Base-by-base conservation (phyloP, 495 filamentous ascomycete genomes). In the Aspergillus sparsus region DNA sequence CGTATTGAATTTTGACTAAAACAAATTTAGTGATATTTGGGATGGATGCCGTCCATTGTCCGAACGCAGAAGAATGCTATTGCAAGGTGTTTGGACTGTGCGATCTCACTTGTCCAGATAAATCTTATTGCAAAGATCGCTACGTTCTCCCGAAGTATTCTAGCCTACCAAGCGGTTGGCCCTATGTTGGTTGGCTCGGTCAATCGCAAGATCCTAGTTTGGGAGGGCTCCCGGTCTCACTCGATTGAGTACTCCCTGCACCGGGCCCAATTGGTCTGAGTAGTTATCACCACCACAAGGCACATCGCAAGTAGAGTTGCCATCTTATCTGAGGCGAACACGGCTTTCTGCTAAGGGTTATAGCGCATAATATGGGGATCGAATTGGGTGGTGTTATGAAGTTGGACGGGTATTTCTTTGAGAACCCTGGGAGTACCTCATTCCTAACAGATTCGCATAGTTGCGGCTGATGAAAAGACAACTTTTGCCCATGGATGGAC, bases 61-160 rank as follows among this genome's bases (percentile, higher is more conserved):
- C 85, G 0, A 68, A 68, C 1, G 80, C 84, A 12, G 67, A 68
- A 31, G 76, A 81, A 33, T 89, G 86, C 63, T 87, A 87, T 60
- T 89, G 86, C 71, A 84, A 85, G 61, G 76, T 84, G 12, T 89
- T 82, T 64, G 85, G 85, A 0, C 61, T 83, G 45, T 89, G 86
- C 68, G 68, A 82, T 62, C 58, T 89, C 6, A 62, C 65, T 13
- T 82, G 81, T 50, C 63, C 67, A 1, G 55, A 62, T 21, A 67
- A 70, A 16, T 69, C 64, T 16, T 62, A 64, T 3, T 82, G 80
- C 60, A 66, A 68, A 13, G 71, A 71, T 37, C 79, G 80, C 32
- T 83, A 83, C 64, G 66, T 64, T 6, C 70, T 82, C 7, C 81
- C 81, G 7, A 77, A 72, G 0, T 82, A 62, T 59, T 76, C 79